Conservation (phyloP, 768 basidiomycete genomes). For the Saitozyma podzolica region DNA sequence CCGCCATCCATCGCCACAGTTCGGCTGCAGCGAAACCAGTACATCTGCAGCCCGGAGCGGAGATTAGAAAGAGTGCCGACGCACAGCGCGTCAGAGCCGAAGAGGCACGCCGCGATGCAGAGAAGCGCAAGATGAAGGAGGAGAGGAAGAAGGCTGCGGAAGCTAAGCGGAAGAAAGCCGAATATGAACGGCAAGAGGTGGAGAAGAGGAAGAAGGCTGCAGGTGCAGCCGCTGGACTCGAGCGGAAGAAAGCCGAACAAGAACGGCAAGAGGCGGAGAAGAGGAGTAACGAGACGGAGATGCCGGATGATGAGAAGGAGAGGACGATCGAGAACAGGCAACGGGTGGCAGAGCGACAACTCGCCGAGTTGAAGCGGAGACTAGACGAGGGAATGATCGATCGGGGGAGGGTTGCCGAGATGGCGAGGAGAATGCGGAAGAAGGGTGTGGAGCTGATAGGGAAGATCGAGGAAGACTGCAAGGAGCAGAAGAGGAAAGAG, state of each 20-base stretch:
- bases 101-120: background rate
- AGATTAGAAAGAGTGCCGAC: background rate
- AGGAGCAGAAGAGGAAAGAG: background rate
- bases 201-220: no score
- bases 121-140: background rate
- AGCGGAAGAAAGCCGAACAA: background rate
- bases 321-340: no score
- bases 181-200: background rate
- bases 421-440: background rate
- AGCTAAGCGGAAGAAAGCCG: background rate
- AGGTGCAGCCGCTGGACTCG: background rate
- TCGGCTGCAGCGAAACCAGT: no score
- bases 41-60: no score
- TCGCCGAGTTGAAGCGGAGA: background rate
- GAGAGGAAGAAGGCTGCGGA: background rate
- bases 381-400: background rate
- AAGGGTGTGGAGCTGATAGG: background rate
- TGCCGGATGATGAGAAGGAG: no score
- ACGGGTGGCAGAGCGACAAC: no score
- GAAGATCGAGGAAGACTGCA: background rate
- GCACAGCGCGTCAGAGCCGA: background rate
- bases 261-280: background rate
- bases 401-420: background rate
- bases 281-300: no score
- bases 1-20: no score